Base-by-base conservation (phyloP, 164 flowering plant species). In the Houttuynia cordata region DNA sequence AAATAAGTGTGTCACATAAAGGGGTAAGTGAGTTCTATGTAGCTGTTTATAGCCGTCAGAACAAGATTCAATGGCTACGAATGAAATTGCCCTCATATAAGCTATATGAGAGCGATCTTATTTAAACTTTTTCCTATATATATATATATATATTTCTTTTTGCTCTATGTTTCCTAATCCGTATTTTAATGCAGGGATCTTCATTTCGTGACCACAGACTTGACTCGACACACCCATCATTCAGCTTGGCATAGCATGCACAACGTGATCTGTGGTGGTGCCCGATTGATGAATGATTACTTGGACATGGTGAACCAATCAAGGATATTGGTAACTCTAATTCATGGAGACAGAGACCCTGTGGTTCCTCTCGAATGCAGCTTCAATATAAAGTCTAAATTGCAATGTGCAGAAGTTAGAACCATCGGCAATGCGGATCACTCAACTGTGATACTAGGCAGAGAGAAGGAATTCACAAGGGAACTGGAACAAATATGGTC, bases 201-300 rank as follows among this genome's bases (percentile, higher is more conserved):
- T 8, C 63, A 65, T 37, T 77, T 78, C 68, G 25, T 51, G 70
- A 42, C 73, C 8, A 51, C 51, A 42, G 96, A 83, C 69, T 54
- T 86, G 59, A 74, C 83, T 0, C 78, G 74, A 62, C 92, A 88
- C 73, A 91, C 96, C 7, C 96, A 88, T 71, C 90, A 86, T 64
- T 86, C 96, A 24, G 96, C 94, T 34, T 91, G 97, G 97, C 94
- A 88, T 45, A 70, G 80, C 24, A 83, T 91, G 92, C 96, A 91
- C 56, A 91, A 91, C 64, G 87, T 91, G 67, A 73, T 91, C 45
- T 86, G 94, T 67, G 92, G 94, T 7, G 87, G 87, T 51, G 83
- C 83, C 34, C 80, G 77, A 53, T 58, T 57, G 1, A 64, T 80
- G 71, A 96, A 85, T 54, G 68, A 65, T 25, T 85, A 71, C 67